Base-by-base conservation (phyloP, 495 filamentous ascomycete genomes). In the Talaromyces adpressus region DNA sequence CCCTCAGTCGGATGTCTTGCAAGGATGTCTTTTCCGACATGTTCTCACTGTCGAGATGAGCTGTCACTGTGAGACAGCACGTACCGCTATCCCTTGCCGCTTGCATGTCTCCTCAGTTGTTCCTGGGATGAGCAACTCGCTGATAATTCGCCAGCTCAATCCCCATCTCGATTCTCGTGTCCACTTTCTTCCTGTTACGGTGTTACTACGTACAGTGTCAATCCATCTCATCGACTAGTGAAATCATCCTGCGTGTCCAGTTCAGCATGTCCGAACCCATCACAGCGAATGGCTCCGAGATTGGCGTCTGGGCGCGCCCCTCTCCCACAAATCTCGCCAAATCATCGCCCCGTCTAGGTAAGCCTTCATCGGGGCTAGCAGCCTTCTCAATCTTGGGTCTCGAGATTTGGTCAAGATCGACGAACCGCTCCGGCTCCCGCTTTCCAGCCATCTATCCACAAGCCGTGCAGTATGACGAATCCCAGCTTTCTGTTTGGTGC, bases 371-470 rank as follows among this genome's bases (percentile, higher is more conserved):
- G 52, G 22, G 52, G 27, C 22, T 27, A 29, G 52, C n/a, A 56
- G 52, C 6, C 14, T 56, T 29, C 56, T 14, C 27, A 58, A 16
- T 58, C 56, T 58, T 58, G 56, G 56, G 56, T 14, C 22, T 29
- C 22, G 52, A 56, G 52, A 56, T 56, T 16, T 14, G 52, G 52
- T 56, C 27, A 23, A 58, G 56, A 58, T 58, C 56, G 56, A 58
- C 56, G 27, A 58, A 58, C 56, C 30, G 56, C 56, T 32, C 56
- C 56, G 56, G 14, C 23, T 58, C 52, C 52, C 56, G 56, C 56
- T 58, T 57, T 32, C 18, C 56, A 36, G 27, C 56, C 56, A 58
- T 36, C 27, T 36, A 12, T 36, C 56, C 12, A 34, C 27, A 16
- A 6, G 4, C 27, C 9, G 14, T 60, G 34, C 36, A 45, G 20